Evolutionary conservation across 768 basidiomycete species (phyloP).

Genomic region (Rhizopogon vinicolor): DNA sequence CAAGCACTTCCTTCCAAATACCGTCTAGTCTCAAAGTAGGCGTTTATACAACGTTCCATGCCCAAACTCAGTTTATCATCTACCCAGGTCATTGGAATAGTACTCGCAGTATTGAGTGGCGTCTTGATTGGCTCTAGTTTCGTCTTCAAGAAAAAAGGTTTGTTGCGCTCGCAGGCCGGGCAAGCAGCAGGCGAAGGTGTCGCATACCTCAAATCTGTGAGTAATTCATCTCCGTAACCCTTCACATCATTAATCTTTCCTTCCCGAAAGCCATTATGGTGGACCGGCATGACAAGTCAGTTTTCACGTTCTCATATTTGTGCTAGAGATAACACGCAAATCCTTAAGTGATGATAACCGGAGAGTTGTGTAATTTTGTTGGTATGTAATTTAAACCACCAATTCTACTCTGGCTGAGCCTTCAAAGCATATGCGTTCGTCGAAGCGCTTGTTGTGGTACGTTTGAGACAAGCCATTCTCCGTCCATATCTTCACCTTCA

Average conservation of each 20-base stretch:
- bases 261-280: slow-evolving; percentile 71
- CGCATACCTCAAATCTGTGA: slow-evolving; percentile 89
- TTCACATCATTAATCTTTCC: slow-evolving; percentile 6
- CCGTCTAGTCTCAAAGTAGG: slow-evolving; percentile 50
- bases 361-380: slow-evolving; percentile 83
- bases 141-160: slow-evolving; percentile 97
- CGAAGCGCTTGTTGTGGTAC: slow-evolving; percentile 86
- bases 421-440: slow-evolving; percentile 78
- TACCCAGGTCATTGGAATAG: slow-evolving; percentile 66
- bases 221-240: slow-evolving; percentile 21
- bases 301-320: slow-evolving; percentile 5
- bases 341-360: slow-evolving; percentile 80
- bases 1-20: slow-evolving; percentile 29
- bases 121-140: slow-evolving; percentile 89
- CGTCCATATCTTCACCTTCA: neutral
- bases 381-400: slow-evolving; percentile 41
- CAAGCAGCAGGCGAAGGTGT: slow-evolving; percentile 81
- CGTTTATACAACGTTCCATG: neutral
- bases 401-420: slow-evolving; percentile 8
- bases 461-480: slow-evolving; percentile 22
- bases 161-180: slow-evolving; percentile 77
- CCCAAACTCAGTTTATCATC: neutral
- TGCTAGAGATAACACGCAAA: neutral
- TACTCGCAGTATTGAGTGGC: slow-evolving; percentile 75
- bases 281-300: slow-evolving; percentile 87